These are phyloP conservation scores for Candida frijolesensis DNA, from an alignment of 1,139 yeast genomes.

Conservation along the genomic window DNA sequence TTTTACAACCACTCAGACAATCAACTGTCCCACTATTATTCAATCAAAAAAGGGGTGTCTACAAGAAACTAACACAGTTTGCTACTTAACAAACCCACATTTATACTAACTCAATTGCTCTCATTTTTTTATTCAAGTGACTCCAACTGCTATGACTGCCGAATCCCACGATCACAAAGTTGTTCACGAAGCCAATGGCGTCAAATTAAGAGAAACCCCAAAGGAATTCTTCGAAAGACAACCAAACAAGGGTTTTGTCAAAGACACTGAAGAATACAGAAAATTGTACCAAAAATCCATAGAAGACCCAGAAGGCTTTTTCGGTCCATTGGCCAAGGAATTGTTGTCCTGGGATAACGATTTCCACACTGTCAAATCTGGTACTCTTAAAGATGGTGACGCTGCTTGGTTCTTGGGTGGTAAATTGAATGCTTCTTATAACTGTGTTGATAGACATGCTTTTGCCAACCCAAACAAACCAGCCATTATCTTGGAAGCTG, in stretches of 20 bases:
- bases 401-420: constrained; percentile 82
- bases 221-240: constrained; percentile 73
- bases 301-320: constrained; percentile 79
- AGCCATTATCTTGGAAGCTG: constrained; percentile 82
- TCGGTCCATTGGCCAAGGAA: constrained; percentile 80
- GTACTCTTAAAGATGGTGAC: constrained; percentile 69
- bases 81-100: background rate
- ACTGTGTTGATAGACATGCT: constrained; percentile 83
- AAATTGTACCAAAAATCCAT: constrained; percentile 77
- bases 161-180: constrained; percentile 35
- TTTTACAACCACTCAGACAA: too few species aligned
- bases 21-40: too few species aligned
- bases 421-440: constrained; percentile 74
- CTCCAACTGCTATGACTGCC: constrained; percentile 19
- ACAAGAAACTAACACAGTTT: background rate
- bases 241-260: constrained; percentile 56
- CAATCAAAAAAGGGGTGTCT: background rate
- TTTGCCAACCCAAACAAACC: constrained; percentile 66
- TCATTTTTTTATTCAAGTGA: constrained; percentile 4
- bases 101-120: too few species aligned
- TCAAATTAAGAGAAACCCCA: constrained; percentile 68
- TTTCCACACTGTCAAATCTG: constrained; percentile 71
- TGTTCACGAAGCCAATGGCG: constrained; percentile 83
- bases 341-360: constrained; percentile 84
- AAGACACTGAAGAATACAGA: constrained; percentile 67